Evolutionary conservation across 2,329 filamentous ascomycete species (phyloP), one percentile per base, ranked within the genome.

Genomic region (Chaetomium sp.): DNA sequence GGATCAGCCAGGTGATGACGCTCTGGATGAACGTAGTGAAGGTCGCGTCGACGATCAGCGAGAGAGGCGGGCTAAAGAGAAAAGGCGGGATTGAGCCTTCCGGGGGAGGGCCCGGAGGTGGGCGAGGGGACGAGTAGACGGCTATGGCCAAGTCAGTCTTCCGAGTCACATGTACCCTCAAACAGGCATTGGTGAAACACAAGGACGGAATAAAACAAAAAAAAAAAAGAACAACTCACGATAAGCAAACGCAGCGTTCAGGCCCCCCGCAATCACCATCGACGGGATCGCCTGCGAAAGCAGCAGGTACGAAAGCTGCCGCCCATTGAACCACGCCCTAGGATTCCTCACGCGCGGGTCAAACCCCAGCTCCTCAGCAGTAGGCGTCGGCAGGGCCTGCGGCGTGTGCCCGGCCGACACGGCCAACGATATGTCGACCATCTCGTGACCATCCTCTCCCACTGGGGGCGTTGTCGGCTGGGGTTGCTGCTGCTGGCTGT

Each of bases 201-300:
- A 27, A 27, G 19, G 19, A 27, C 19, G 19, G 19, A 27, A 27
- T 3, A 27, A 27, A 27, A 27, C 19, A 2, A 27, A 37, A 40
- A 4, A 46, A 36, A 32, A 43, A 38, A 34, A 12, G 3, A 33
- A 32, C 5, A 11, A 27, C 68, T 55, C 62, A 79, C 77, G 74
- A 59, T 78, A 80, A 12, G 76, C 77, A 55, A 80, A 71, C 45
- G 71, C 74, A 64, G 80, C 79, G 66, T 80, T 80, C 58, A 80
- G 74, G 27, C 68, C 76, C 0, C 73, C 78, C 0, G 76, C 78
- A 2, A 80, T 45, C n/a, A 75, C 49, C 58, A 74, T 71, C 8
- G 75, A 74, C 11, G 74, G 74, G 37, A 80, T 33, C 4, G 76
- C 78, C 55, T 79, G 73, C 2, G 78, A 61, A 1, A 73, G 61